phyloP scores from a whole-genome alignment of 495 filamentous ascomycete species.

The Pseudoneurospora amorphoporcata region DNA sequence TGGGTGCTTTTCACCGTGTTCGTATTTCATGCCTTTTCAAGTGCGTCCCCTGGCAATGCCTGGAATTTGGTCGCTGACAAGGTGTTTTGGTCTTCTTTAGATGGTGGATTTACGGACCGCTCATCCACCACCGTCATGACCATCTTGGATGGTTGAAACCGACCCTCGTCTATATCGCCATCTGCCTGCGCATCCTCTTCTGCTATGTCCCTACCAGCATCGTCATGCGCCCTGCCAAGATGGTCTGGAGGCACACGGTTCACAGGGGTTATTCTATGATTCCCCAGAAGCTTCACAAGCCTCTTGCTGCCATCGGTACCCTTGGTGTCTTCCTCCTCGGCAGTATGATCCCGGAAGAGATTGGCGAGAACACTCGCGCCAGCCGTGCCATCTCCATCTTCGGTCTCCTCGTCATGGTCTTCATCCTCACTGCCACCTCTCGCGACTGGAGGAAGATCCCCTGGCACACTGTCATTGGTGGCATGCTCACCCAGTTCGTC shows the following conservation, averaged over 20 bases:
- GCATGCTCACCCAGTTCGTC: conserved; percentile 82
- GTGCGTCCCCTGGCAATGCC: neutral
- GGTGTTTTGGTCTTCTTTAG: conserved; percentile 26
- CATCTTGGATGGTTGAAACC: conserved; percentile 77
- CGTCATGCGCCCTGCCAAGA: conserved; percentile 52
- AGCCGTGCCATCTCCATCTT: conserved; percentile 75
- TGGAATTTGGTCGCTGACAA: conserved; percentile 1
- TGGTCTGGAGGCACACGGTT: conserved; percentile 54
- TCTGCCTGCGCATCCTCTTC: conserved; percentile 63
- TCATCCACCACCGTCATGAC: conserved; percentile 60
- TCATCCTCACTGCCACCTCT: conserved; percentile 56
- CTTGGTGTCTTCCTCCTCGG: conserved; percentile 66
- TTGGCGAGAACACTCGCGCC: conserved; percentile 61
- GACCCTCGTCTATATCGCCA: conserved; percentile 68
- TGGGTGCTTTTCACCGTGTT: conserved; percentile 17
- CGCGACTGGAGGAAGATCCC: conserved; percentile 57
- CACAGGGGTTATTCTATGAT: conserved; percentile 41
- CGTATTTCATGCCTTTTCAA: conserved; percentile 3
- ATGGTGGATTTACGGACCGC: conserved; percentile 81
- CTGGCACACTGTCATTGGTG: conserved; percentile 81
- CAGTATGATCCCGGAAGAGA: conserved; percentile 58
- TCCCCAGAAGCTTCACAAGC: conserved; percentile 52
- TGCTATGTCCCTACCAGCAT: conserved; percentile 60
- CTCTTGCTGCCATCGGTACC: conserved; percentile 46
- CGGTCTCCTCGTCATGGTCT: conserved; percentile 65